Base-by-base conservation (phyloP, 768 basidiomycete genomes). In the Clavulina sp. region DNA sequence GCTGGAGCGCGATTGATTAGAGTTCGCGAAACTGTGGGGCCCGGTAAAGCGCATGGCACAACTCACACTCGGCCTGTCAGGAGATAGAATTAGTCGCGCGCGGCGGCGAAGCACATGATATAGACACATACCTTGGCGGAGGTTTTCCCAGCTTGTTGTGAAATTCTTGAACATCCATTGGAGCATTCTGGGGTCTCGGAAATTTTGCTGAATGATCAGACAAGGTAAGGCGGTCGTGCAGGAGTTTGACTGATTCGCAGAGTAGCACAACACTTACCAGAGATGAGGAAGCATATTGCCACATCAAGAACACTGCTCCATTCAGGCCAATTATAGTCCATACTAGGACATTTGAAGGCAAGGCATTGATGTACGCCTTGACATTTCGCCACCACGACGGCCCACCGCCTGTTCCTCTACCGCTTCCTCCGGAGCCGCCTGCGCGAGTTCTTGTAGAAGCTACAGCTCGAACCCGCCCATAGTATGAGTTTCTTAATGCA, bases 121-220 rank as follows among this genome's bases (percentile, higher is more conserved):
- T 33, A 9, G 24, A 9, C 9, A 9, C 16, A 7, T 49, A 5
- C 48, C 19, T 7, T 16, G 9, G 24, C 9, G 9, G 9, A 49
- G 26, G 49, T 50, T 54, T 21, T 32, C 24, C 36, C 38, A 33
- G 41, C 48, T 51, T 23, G 53, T 43, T 21, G 48, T 51, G 28
- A 50, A 50, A 36, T 54, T 50, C 26, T 51, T 21, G 21, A 32
- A 33, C 49, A 54, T 54, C 49, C 53, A 54, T 3, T n/a, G 19
- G 31, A 34, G 24, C 18, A 54, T 43, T 24, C 40, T 21, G n/a
- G 40, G 48, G 41, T 50, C 48, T 23, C 53, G 33, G 43, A 50
- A 54, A 23, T 53, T 53, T 41, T 48, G 24, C 52, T 53, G 43
- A 7, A 23, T n/a, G n/a, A 7, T 7, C 24, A 24, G 43, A 52